Conservation (phyloP, 305 asterid species). For the Fraxinus baroniana region DNA sequence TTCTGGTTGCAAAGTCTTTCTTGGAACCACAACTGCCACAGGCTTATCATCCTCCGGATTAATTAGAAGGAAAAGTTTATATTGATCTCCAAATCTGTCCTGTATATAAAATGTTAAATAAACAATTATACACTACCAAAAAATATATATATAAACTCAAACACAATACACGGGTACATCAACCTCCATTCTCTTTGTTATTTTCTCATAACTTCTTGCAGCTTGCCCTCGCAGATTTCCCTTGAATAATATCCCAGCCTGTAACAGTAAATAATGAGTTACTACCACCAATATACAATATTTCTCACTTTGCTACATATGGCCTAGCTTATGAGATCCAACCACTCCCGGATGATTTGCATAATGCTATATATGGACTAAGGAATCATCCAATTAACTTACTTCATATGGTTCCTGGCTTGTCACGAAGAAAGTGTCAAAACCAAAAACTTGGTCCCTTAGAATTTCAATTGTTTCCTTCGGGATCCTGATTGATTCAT, state of each 20-base stretch:
- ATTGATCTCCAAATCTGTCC: slow-evolving; percentile 86
- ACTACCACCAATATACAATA: background rate
- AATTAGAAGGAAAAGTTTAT: slow-evolving; percentile 75
- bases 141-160: slow-evolving; percentile 12
- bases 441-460: slow-evolving; percentile 91
- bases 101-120: slow-evolving; percentile 39
- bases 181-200: slow-evolving; percentile 78
- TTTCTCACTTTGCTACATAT: slow-evolving; percentile 1
- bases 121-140: background rate
- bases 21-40: slow-evolving; percentile 95
- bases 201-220: slow-evolving; percentile 76
- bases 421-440: slow-evolving; percentile 91
- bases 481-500: slow-evolving; percentile 72
- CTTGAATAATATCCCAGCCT: slow-evolving; percentile 94
- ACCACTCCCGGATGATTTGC: background rate
- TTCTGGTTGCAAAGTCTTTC: slow-evolving; percentile 82
- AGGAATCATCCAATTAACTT: slow-evolving; percentile 33
- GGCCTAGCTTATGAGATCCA: background rate
- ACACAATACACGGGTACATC: slow-evolving; percentile 29
- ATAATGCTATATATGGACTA: background rate
- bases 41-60: slow-evolving; percentile 98
- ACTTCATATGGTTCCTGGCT: slow-evolving; percentile 99
- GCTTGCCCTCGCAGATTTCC: slow-evolving; percentile 96
- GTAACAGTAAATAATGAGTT: slow-evolving; percentile 26
- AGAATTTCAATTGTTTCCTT: slow-evolving; percentile 84